phyloP scores from a whole-genome alignment of 441 rosid species.

The Erodium moschatum region DNA sequence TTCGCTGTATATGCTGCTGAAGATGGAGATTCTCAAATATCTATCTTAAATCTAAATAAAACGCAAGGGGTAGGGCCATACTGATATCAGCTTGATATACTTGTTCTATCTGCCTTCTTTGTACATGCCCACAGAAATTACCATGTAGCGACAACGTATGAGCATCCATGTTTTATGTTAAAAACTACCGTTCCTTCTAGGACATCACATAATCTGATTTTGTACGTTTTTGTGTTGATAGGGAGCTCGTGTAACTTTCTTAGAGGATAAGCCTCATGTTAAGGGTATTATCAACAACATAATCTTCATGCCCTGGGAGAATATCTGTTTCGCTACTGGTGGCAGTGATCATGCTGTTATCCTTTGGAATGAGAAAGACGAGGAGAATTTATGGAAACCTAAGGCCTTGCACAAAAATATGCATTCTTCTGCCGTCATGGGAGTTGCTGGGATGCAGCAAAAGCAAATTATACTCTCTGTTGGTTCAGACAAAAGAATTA shows the following conservation, averaged over 20 bases:
- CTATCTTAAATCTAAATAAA: constrained; percentile 57
- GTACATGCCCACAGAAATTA: not conserved
- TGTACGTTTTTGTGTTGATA: constrained; percentile 31
- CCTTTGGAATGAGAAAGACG: constrained; percentile 62
- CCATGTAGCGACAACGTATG: not conserved
- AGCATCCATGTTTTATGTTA: not conserved
- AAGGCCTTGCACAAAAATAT: constrained; percentile 54
- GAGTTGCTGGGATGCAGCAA: constrained; percentile 78
- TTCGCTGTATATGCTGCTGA: constrained; percentile 62
- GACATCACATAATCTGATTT: not conserved
- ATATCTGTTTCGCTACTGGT: constrained; percentile 60
- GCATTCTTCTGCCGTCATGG: constrained; percentile 94
- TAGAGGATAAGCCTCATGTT: constrained; percentile 69
- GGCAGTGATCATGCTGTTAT: constrained; percentile 85
- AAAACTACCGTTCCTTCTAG: not conserved
- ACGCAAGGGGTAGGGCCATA: constrained; percentile 45
- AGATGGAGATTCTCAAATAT: constrained; percentile 74
- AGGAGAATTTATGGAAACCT: constrained; percentile 62
- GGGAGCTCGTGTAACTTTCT: constrained; percentile 54
- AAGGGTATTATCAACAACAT: constrained; percentile 80
- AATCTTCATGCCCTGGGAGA: constrained; percentile 76
- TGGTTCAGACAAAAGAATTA: constrained; percentile 74
- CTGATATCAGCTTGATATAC: not conserved
- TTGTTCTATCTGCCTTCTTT: constrained; percentile 1
- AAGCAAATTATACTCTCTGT: constrained; percentile 65